Evolutionary conservation across 2,329 filamentous ascomycete genomes (phyloP).

Genomic region (Verticillium zaregamsianum): DNA sequence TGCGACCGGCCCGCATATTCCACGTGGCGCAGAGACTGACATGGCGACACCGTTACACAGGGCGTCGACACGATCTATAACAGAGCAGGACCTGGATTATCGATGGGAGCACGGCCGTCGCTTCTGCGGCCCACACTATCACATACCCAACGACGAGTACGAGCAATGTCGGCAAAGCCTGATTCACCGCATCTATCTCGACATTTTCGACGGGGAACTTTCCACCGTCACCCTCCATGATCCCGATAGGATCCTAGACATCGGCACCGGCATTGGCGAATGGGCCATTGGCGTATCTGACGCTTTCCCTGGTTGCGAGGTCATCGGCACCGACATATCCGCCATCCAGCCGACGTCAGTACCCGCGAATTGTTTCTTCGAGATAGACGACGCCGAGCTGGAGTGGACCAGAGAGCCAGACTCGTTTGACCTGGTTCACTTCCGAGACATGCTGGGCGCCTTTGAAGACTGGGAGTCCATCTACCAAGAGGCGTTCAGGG

Average conservation of each 20-base stretch:
- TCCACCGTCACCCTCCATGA: conserved; percentile 37
- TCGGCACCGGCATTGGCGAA: conserved; percentile 55
- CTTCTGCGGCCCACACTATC: conserved; percentile 55
- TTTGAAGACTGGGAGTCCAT: conserved; percentile 53
- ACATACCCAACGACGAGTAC: conserved; percentile 62
- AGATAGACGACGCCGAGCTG: conserved; percentile 54
- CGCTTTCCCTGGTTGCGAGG: conserved; percentile 47
- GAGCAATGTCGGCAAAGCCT: conserved; percentile 61
- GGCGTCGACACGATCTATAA: conserved; percentile 44
- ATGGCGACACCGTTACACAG: conserved; percentile 17
- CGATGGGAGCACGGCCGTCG: conserved; percentile 58
- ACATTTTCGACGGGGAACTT: conserved; percentile 40
- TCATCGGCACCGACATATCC: conserved; percentile 55
- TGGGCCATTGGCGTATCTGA: conserved; percentile 51
- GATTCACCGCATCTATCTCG: conserved; percentile 59
- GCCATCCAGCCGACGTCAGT: conserved; percentile 54
- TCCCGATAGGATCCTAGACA: conserved; percentile 44
- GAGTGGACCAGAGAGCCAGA: conserved; percentile 52
- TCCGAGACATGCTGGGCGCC: conserved; percentile 51
- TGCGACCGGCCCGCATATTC: neutral
- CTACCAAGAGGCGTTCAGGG: conserved; percentile 47
- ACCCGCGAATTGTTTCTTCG: conserved; percentile 56
- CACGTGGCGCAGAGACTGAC: conserved; percentile 8
- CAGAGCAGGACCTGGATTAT: conserved; percentile 48
- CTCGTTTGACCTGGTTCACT: conserved; percentile 52